Evolutionary conservation across 345 rosid genomes (phyloP).

Genomic region (Eucalyptus dawsonii): DNA sequence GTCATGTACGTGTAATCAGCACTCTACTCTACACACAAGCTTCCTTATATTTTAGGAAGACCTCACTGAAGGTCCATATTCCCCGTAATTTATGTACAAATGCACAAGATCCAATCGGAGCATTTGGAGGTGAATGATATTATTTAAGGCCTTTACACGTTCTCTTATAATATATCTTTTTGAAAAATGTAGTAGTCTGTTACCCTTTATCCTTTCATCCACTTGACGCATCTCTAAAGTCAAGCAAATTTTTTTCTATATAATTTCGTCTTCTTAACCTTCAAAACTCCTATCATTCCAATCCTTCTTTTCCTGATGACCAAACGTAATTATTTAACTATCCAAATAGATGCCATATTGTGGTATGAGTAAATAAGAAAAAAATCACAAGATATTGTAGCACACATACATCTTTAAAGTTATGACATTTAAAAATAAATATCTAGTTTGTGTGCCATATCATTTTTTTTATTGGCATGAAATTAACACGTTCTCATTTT

Average conservation of each 20-base stretch:
- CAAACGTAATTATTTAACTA: not conserved
- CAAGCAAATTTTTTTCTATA: not conserved
- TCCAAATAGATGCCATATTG: not conserved
- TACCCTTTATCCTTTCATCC: not conserved
- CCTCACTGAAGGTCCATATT: not conserved
- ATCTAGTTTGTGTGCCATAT: not conserved
- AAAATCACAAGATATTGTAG: not conserved
- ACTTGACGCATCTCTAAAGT: not conserved
- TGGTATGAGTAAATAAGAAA: not conserved
- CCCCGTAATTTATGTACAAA: fast-evolving
- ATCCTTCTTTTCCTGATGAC: not conserved
- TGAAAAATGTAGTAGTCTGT: not conserved
- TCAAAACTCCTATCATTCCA: not conserved
- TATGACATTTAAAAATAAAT: not conserved
- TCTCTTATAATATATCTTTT: not conserved
- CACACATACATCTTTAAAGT: not conserved
- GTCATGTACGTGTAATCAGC: not conserved
- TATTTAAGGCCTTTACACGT: not conserved
- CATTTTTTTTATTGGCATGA: not conserved
- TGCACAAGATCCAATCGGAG: not conserved
- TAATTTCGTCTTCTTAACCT: not conserved
- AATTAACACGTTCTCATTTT: not conserved
- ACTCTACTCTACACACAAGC: not conserved
- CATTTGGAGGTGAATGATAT: not conserved
- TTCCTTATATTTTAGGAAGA: not conserved